Percentiles rank a stretch among this genome's conserved stretches.
Evolutionary conservation across 345 rosid genomes (phyloP).

Genomic region (Garcia nutans): DNA sequence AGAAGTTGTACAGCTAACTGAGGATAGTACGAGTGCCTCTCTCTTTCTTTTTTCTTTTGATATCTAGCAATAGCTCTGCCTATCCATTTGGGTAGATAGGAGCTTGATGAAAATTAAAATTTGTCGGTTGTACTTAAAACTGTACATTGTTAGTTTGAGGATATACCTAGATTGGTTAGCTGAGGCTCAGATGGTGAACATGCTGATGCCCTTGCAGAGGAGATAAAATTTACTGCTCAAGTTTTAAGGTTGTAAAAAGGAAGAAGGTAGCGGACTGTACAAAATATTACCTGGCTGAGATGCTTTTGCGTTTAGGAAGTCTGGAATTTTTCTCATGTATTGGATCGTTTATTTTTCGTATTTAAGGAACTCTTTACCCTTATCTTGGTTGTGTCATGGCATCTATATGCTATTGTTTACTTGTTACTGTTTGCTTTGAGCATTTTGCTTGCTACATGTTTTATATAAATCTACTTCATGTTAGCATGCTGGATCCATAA

Average conservation of each 20-base stretch:
- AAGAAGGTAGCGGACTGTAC: too few species aligned
- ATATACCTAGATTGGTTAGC: conserved; percentile 53
- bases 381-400: too few species aligned
- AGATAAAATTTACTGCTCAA: conserved; percentile 30
- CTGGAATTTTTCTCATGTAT: too few species aligned
- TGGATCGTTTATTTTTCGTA: too few species aligned
- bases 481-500: too few species aligned
- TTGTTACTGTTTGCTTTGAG: too few species aligned
- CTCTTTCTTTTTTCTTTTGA: conserved; percentile 25
- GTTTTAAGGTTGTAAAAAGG: conserved; percentile 52
- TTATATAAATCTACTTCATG: too few species aligned
- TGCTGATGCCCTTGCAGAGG: conserved; percentile 36
- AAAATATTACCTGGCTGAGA: too few species aligned
- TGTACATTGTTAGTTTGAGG: conserved; percentile 74
- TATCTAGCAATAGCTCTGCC: conserved; percentile 31
- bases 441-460: too few species aligned
- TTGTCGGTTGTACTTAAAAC: conserved; percentile 47
- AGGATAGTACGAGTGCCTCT: conserved; percentile 44
- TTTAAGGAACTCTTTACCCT: too few species aligned
- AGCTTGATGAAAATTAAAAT: conserved; percentile 46
- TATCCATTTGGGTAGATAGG: conserved; percentile 40
- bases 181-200: conserved; percentile 38
- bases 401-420: too few species aligned
- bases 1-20: conserved; percentile 66
- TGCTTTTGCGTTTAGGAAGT: too few species aligned